Evolutionary conservation across 228 moss, liverwort and hornwort genomes (phyloP), one percentile per base, ranked within the genome.

Genomic region (Sphagnum fallax): DNA sequence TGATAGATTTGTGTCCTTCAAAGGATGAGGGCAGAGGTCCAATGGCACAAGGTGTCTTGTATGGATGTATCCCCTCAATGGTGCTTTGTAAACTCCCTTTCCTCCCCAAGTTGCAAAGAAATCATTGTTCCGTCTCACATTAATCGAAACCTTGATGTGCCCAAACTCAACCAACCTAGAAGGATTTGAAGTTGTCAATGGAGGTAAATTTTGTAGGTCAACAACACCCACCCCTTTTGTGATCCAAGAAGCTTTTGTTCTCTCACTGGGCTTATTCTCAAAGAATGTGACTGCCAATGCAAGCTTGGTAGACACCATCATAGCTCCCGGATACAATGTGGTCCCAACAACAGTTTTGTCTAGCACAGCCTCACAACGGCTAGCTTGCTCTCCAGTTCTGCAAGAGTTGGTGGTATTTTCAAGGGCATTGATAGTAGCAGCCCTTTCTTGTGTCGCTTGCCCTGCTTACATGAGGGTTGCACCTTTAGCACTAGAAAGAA

Each of bases 21-120:
- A 68, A 6, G 98, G 98, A 63, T 90, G 90, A 75, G 92, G 98
- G 73, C 98, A 84, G 47, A 98, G 92, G 62, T 98, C 92, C 80
- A 98, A 68, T 7, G 98, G 81, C 59, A 94, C 94, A 16, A 93
- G 98, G 65, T 89, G 79, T 51, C 75, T 79, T 0, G 82, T 74
- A 57, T 70, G 77, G 9, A 88, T 78, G 51, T 79, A 78, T 58
- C 88, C 98, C 60, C 91, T 78, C 16, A 65, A 71, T 0, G 98
- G 87, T 67, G 91, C 79, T 79, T 77, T 86, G 63, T 84, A 91
- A 64, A 89, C 82, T 49, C 82, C 82, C 62, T 75, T 84, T 15
- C 81, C 82, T 74, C 82, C 86, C 74, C 87, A 80, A 53, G 80
- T 75, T 76, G 83, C 87, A 69, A 76, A 70, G 72, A 83, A 87